phyloP scores from a whole-genome alignment of 2,329 filamentous ascomycete genomes.

The Microdochium bolleyi region DNA sequence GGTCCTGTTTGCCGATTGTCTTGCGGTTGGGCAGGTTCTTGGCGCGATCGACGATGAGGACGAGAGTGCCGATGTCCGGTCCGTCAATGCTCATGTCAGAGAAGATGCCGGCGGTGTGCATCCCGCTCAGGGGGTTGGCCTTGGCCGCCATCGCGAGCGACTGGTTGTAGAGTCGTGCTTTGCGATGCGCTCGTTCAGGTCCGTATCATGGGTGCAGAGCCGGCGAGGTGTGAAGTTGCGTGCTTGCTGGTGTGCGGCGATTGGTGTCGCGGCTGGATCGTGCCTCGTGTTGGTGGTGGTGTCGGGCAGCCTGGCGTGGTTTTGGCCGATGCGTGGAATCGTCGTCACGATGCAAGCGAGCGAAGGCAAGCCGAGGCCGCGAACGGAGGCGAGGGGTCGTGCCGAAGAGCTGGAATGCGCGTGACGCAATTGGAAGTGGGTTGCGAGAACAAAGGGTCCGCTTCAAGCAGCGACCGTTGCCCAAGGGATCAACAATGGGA shows the following conservation, averaged over 20 bases:
- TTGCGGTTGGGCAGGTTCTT: conserved; percentile 97
- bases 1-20: conserved; percentile 97
- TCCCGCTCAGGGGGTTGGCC: conserved; percentile 47
- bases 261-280: background rate
- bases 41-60: conserved; percentile 85
- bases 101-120: conserved; percentile 87
- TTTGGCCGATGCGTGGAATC: background rate
- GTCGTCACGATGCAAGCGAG: too few species aligned
- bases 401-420: background rate
- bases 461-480: background rate
- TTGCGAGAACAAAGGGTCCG: background rate
- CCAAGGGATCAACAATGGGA: background rate
- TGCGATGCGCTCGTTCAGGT: background rate
- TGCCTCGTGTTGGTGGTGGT: background rate
- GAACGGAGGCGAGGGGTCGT: background rate
- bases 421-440: background rate
- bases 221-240: background rate
- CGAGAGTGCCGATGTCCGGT: conserved; percentile 85
- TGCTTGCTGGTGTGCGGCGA: background rate
- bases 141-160: conserved; percentile 22
- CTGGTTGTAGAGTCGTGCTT: background rate
- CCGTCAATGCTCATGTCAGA: conserved; percentile 91
- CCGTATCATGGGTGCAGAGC: background rate
- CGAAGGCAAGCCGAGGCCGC: background rate
- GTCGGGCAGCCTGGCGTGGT: background rate